Evolutionary conservation across 2,329 filamentous ascomycete species (phyloP), one percentile per base, ranked within the genome.

Genomic region (Phaeosphaeriaceae sp.): DNA sequence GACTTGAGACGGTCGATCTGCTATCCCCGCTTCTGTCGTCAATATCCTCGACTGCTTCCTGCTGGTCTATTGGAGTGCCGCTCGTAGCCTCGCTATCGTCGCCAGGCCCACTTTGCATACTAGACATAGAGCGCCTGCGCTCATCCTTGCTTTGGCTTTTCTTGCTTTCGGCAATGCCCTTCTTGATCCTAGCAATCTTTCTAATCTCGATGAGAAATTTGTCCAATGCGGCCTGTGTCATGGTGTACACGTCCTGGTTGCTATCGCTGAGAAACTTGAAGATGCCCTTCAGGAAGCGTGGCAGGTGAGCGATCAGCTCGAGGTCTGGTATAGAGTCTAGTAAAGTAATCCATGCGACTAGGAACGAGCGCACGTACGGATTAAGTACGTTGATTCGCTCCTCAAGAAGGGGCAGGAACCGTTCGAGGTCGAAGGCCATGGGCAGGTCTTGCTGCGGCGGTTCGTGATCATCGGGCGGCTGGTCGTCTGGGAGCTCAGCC

Each of bases 261-360:
- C 90, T 88, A 69, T 97, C 95, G 61, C 92, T 93, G 11, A 99
- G 84, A 68, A 98, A 99, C 70, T 91, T 94, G 68, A 99, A 88
- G 44, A 99, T 81, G 0, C 94, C 95, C 24, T 88, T 91, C 1
- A 99, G 83, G 70, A 99, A 99, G 50, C 94, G 92, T 1, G 95
- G 96, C 22, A 99, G 82, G 75, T 93, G 96, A 3, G 91, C 90
- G 40, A 99, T 94, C 20, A 99, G 87, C 77, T 99, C 96, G 44
- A 99, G 83, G 73, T 99, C 96, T 0, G 95, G 95, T 67, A 99
- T 98, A 1, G 93, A 97, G 76, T 99, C 95, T 20, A 99, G 84
- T 17, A 99, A 80, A 3, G 91, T 96, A 57, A 99, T 92, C 95
- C 95, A 99, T 31, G 92, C 93, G 2, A 99, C 95, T 15, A 99